phyloP scores from a whole-genome alignment of 306 rosid species.

The Casuarina glauca region DNA sequence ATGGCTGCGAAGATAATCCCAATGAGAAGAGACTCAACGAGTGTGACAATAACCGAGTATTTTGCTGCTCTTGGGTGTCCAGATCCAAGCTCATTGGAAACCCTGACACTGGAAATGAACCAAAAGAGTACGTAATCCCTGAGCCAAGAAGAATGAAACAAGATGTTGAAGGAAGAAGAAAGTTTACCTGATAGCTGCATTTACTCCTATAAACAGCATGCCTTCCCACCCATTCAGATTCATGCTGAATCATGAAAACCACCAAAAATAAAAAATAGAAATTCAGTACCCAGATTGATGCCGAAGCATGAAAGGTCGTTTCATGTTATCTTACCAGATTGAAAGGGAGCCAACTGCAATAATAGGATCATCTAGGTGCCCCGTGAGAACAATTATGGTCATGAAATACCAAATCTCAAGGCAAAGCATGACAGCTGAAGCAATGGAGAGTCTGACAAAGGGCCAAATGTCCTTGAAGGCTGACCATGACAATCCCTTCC shows the following conservation, averaged over 20 bases:
- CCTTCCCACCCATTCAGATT: slow-evolving; percentile 97
- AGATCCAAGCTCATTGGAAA: slow-evolving; percentile 93
- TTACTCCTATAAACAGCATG: slow-evolving; percentile 90
- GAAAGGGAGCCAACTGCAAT: slow-evolving; percentile 97
- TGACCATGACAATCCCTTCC: slow-evolving; percentile 87
- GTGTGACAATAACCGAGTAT: slow-evolving; percentile 58
- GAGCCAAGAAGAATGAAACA: background rate
- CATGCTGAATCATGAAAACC: slow-evolving; percentile 61
- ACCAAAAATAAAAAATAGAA: background rate
- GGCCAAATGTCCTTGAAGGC: slow-evolving; percentile 88
- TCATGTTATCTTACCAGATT: slow-evolving; percentile 58
- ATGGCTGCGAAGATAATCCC: slow-evolving; percentile 57
- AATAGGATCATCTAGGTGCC: slow-evolving; percentile 83
- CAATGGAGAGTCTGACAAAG: slow-evolving; percentile 73
- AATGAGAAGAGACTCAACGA: slow-evolving; percentile 58
- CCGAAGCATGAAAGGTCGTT: background rate
- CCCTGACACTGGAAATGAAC: slow-evolving; percentile 61
- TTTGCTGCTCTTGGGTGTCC: slow-evolving; percentile 89
- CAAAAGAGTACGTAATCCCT: background rate
- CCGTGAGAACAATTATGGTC: slow-evolving; percentile 94
- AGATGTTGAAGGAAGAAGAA: slow-evolving; percentile 1
- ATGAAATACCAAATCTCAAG: slow-evolving; percentile 95
- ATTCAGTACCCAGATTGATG: background rate
- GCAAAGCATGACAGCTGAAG: slow-evolving; percentile 96
- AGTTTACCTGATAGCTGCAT: slow-evolving; percentile 88